Percentiles rank a stretch among this genome's conserved stretches.
Conservation (phyloP, 768 basidiomycete species). For the Gloeophyllum trabeum region DNA sequence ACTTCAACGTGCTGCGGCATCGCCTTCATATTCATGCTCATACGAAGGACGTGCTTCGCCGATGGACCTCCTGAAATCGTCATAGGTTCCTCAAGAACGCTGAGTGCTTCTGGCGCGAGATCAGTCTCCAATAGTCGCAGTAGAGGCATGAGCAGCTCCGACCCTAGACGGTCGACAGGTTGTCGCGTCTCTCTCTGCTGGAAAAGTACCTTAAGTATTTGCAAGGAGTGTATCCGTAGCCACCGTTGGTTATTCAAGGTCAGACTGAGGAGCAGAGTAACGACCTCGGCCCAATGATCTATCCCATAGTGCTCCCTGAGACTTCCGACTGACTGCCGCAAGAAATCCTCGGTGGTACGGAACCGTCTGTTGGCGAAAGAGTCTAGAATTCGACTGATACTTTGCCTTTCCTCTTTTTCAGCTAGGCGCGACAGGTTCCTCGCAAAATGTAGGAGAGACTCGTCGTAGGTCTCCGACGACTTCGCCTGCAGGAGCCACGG, state of each 20-base stretch:
- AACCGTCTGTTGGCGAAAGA: slow-evolving; percentile 84
- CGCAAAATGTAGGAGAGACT: slow-evolving; percentile 57
- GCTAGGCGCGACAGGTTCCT: slow-evolving; percentile 65
- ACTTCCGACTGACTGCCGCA: slow-evolving; percentile 78
- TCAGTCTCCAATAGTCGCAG: slow-evolving; percentile 83
- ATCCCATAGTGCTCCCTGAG: slow-evolving; percentile 77
- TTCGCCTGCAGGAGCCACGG: slow-evolving; percentile 85
- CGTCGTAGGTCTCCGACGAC: slow-evolving; percentile 47
- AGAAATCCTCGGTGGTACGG: slow-evolving; percentile 87
- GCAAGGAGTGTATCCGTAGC: slow-evolving; percentile 75
- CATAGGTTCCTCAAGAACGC: slow-evolving; percentile 89
- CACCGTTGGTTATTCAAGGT: slow-evolving; percentile 76
- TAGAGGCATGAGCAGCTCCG: slow-evolving; percentile 86
- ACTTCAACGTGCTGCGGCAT: slow-evolving; percentile 36
- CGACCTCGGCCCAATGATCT: slow-evolving; percentile 69
- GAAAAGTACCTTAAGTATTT: slow-evolving; percentile 81
- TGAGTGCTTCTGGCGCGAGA: slow-evolving; percentile 74
- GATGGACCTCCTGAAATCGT: slow-evolving; percentile 65
- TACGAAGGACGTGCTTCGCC: slow-evolving; percentile 79
- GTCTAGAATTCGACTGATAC: slow-evolving; percentile 79
- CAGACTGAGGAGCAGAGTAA: slow-evolving; percentile 77
- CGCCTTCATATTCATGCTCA: slow-evolving; percentile 70
- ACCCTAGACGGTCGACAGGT: slow-evolving; percentile 63
- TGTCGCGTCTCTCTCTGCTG: slow-evolving; percentile 75
- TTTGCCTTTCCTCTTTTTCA: slow-evolving; percentile 56